These are phyloP conservation scores for Phytophthora vignae DNA, from an alignment of 352 stramenopile species.

Conservation along the genomic window DNA sequence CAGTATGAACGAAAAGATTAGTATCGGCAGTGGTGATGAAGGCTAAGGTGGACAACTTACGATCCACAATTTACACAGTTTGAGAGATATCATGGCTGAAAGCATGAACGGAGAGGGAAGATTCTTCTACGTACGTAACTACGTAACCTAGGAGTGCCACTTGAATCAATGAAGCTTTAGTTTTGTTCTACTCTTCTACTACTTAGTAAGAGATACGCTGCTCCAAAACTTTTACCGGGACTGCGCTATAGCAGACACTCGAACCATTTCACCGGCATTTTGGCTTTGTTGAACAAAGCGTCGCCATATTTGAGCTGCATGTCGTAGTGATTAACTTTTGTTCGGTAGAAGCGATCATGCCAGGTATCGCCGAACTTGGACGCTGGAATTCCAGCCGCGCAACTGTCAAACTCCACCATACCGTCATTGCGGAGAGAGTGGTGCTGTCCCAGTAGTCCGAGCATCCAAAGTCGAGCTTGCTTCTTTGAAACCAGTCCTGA, in stretches of 20 bases:
- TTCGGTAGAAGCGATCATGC: slow-evolving; percentile 32
- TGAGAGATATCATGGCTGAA: too few species aligned
- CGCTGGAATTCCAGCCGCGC: slow-evolving; percentile 20
- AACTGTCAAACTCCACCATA: slow-evolving; percentile 48
- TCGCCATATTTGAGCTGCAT: slow-evolving; percentile 44
- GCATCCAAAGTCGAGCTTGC: slow-evolving; percentile 1
- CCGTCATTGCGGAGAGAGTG: slow-evolving; percentile 29
- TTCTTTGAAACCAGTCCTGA: slow-evolving; percentile 29
- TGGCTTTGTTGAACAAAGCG: slow-evolving; percentile 26
- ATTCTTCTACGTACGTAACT: too few species aligned
- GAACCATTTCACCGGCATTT: slow-evolving; percentile 49
- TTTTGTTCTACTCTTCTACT: too few species aligned
- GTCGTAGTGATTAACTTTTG: slow-evolving; percentile 47
- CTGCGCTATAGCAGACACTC: slow-evolving; percentile 25
- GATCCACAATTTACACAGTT: too few species aligned
- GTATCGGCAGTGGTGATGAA: background rate
- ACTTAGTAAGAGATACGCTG: background rate
- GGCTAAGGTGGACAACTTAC: background rate
- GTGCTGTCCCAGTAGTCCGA: slow-evolving; percentile 21
- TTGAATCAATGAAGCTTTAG: too few species aligned
- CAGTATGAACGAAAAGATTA: slow-evolving; percentile 3
- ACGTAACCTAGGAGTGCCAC: too few species aligned
- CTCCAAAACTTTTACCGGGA: background rate
- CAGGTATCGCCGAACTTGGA: slow-evolving; percentile 37
- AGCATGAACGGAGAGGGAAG: too few species aligned